Base-by-base conservation (phyloP, 2,329 filamentous ascomycete species). In the Zasmidium citrigriseum region DNA sequence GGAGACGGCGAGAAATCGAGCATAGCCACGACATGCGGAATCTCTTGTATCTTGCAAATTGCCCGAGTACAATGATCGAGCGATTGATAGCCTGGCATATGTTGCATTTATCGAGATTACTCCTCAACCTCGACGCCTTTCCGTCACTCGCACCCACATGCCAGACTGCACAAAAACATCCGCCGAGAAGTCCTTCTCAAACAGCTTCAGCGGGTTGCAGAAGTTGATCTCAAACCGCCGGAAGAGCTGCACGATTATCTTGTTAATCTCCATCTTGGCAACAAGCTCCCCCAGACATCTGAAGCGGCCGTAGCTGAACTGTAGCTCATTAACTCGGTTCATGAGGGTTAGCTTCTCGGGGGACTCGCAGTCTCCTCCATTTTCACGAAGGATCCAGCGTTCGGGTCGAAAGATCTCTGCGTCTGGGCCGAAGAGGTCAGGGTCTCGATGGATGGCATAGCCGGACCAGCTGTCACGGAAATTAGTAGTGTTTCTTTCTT, bases 181-280 rank as follows among this genome's bases (percentile, higher is more conserved):
- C 34, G 46, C 29, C 27, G 54, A 44, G 22, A 55, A 58, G n/a
- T 58, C 45, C 11, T 50, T 16, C 24, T 61, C 59, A 2, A 58
- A 34, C 3, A 52, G 46, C 3, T 50, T 52, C 41, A 41, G 38
- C 1, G 59, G 47, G 29, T 57, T 20, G 45, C 59, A 61, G n/a
- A 58, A 24, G 3, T 49, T 34, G 20, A 54, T 47, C 3, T 58
- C 47, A 18, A 58, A 58, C 3, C 55, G 27, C 46, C 44, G 9
- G 21, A 58, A 25, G n/a, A 55, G 29, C 29, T 63, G 53, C 1
- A 61, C 41, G 5, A 63, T 29, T 11, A 59, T 45, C 41, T 58
- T 55, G 10, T 61, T 63, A 63, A 74, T 69, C 52, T 73, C 72
- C 51, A 73, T 68, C 70, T 69, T 70, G 48, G 67, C 67, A 27